A percentile compares a stretch with the other conserved stretches of the same genome.
Evolutionary conservation across 805 yeast genomes (phyloP).

Genomic region (Scheffersomyces amazonensis): DNA sequence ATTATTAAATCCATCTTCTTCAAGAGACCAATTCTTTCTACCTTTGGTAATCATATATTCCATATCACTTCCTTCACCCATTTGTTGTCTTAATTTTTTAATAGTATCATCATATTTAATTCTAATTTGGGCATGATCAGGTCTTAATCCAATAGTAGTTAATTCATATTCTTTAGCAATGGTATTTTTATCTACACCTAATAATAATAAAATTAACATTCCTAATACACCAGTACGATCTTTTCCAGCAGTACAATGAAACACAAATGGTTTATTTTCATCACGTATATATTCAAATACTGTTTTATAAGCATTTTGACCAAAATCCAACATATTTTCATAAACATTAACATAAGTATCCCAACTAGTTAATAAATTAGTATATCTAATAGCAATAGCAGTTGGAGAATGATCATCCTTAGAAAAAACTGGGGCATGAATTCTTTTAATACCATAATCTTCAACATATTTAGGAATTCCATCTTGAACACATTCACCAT

Average conservation of each 20-base stretch:
- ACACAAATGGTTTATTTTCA: constrained; percentile 46
- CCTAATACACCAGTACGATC: constrained; percentile 79
- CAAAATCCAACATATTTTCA: constrained; percentile 51
- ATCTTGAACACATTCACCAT: constrained; percentile 47
- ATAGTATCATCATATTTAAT: constrained; percentile 31
- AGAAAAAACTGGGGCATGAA: constrained; percentile 56
- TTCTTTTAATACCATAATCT: constrained; percentile 44
- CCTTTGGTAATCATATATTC: constrained; percentile 28
- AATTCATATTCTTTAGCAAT: constrained; percentile 76
- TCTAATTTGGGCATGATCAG: constrained; percentile 42
- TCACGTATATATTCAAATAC: constrained; percentile 60
- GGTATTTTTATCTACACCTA: constrained; percentile 64
- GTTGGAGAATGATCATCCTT: constrained; percentile 61
- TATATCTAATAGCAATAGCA: constrained; percentile 54
- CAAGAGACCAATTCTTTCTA: constrained; percentile 39
- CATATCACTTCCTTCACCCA: constrained; percentile 21
- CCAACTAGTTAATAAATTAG: constrained; percentile 55
- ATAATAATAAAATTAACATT: constrained; percentile 60
- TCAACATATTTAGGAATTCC: constrained; percentile 39
- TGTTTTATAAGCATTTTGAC: constrained; percentile 43
- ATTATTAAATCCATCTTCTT: constrained; percentile 54
- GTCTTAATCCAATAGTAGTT: constrained; percentile 60
- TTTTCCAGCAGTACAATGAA: constrained; percentile 85
- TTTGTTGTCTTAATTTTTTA: constrained; percentile 24
- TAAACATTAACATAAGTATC: constrained; percentile 64